A percentile compares a stretch with the other conserved stretches of the same genome.
phyloP scores from a whole-genome alignment of 257 asterid species.

The Solanum chmielewskii region DNA sequence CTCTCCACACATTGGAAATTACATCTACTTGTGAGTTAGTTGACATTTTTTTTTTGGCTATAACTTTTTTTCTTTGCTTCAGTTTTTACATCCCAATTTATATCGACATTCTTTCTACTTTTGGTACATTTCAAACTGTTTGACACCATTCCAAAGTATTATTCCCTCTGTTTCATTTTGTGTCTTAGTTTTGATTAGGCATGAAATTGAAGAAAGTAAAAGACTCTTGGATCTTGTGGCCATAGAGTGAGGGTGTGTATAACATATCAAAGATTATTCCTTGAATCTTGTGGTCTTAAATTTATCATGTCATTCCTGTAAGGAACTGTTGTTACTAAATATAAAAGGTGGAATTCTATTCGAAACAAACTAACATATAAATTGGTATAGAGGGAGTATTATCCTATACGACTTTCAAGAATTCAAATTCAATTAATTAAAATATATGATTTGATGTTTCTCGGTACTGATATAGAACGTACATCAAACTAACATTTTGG shows the following conservation, averaged over 20 bases:
- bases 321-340: neutral
- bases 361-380: neutral
- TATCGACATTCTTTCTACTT: neutral
- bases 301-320: neutral
- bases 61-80: neutral
- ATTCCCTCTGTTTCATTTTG: neutral
- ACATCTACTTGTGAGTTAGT: neutral
- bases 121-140: neutral
- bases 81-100: neutral
- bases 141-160: neutral
- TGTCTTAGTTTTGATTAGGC: neutral
- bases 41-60: neutral
- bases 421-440: neutral
- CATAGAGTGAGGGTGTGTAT: neutral
- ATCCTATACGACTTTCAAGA: neutral
- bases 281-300: neutral
- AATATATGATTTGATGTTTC: neutral
- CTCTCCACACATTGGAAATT: neutral
- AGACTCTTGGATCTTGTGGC: neutral
- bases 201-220: neutral
- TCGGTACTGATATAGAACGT: neutral
- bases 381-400: neutral
- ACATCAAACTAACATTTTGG: neutral
- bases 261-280: neutral
- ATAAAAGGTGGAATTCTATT: neutral